Base-by-base conservation (phyloP, 371 early-diverging fungal species). In the Saksenaea vasiformis region DNA sequence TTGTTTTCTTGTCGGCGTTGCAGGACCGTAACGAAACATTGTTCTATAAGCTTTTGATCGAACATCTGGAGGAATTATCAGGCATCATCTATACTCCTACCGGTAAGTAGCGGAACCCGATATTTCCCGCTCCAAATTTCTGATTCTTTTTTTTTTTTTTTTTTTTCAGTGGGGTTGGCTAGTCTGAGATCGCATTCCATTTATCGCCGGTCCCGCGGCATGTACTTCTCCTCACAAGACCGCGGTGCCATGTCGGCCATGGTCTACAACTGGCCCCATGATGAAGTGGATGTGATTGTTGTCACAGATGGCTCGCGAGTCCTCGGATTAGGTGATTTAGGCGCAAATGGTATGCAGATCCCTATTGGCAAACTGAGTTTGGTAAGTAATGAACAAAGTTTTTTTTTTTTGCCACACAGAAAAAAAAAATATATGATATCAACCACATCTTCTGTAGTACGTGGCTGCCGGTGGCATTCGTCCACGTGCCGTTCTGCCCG, bases 221-320 rank as follows among this genome's bases (percentile, higher is more conserved):
- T 87, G 87, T 87, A 86, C 64, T 87, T 87, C 57, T 84, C 84
- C 11, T 64, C 82, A 3, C 80, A 83, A 54, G 87, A 87, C 54
- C 76, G 87, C 60, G 87, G 87, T 27, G 73, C 68, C 31, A 87
- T 87, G 87, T 83, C 85, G 36, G 78, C 80, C 24, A 82, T 85
- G 81, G 81, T 83, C 0, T 72, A 82, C 47, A 85, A 85, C 60
- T 85, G 85, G 85, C 82, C 83, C 27, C 78, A 81, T 56, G 80
- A 82, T 54, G 79, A 85, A 55, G 80, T 86, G 24, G 86, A 85
- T 64, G 85, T 87, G 10, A 87, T 87, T 72, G 88, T 88, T 10
- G 87, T 89, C 5, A 87, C 89, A 26, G 89, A 89, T 68, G 89
- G 89, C 35, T 85, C 85, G 10, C 77, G 89, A 56, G 85, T 89